Conservation (phyloP, 2,329 filamentous ascomycete species). For the Diaporthe vexans region DNA sequence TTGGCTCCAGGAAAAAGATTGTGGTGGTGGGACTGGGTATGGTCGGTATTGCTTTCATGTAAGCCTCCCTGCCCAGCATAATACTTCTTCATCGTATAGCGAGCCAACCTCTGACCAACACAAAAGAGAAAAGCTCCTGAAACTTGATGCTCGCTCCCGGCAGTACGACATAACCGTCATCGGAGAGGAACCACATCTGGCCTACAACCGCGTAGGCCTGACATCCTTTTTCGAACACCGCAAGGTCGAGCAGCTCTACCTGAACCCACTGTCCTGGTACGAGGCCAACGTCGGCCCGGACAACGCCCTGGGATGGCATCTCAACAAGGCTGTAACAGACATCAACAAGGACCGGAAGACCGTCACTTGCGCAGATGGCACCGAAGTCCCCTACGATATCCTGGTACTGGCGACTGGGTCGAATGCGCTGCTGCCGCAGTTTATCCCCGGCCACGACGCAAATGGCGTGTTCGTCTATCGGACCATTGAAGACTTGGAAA, state of each 20-base stretch:
- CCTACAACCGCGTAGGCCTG: constrained; percentile 91
- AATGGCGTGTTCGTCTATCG: constrained; percentile 91
- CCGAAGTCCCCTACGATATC: constrained; percentile 80
- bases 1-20: constrained; percentile 70
- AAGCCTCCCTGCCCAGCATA: constrained; percentile 54
- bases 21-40: constrained; percentile 92
- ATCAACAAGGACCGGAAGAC: constrained; percentile 75
- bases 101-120: neutral
- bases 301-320: constrained; percentile 78
- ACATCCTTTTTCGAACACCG: constrained; percentile 92
- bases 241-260: constrained; percentile 87
- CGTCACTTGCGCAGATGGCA: constrained; percentile 79
- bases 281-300: constrained; percentile 69
- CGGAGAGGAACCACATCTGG: constrained; percentile 88
- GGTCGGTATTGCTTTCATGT: constrained; percentile 93
- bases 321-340: constrained; percentile 80
- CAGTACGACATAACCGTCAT: constrained; percentile 89
- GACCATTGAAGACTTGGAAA: constrained; percentile 84
- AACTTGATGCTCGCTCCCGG: constrained; percentile 80
- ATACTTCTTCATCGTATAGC: neutral
- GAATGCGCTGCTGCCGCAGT: constrained; percentile 79
- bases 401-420: constrained; percentile 90
- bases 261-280: constrained; percentile 90
- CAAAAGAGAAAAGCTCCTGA: constrained; percentile 86
- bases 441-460: constrained; percentile 83